These are phyloP conservation scores for Lachancea sp. DNA, from an alignment of 805 yeast species.

Conservation along the genomic window DNA sequence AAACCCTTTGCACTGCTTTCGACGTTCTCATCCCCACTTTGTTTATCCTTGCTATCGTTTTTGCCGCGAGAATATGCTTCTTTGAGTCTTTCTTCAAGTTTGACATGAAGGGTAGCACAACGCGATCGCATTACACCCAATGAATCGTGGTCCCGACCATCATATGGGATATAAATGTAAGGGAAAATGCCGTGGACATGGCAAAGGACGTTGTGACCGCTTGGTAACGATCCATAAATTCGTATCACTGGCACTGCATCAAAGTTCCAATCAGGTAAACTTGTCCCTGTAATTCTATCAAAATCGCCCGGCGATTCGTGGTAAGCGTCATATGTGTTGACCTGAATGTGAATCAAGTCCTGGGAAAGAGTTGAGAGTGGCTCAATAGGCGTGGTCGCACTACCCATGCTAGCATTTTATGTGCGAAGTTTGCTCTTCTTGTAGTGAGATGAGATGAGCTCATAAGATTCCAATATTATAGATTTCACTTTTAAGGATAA, in stretches of 20 bases:
- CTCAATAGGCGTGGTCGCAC: constrained; percentile 12
- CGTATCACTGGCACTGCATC: constrained; percentile 67
- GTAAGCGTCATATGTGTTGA: constrained; percentile 62
- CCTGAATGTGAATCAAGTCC: constrained; percentile 41
- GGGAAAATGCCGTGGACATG: constrained; percentile 87
- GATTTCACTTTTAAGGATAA: too few species aligned
- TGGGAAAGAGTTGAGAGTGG: constrained; percentile 12
- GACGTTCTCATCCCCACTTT: neutral
- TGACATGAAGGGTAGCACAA: constrained; percentile 36
- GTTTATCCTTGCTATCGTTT: neutral
- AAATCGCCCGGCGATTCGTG: constrained; percentile 47
- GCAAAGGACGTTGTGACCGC: constrained; percentile 52
- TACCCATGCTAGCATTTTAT: constrained; percentile 13
- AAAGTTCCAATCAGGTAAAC: constrained; percentile 31
- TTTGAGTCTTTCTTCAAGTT: constrained; percentile 40
- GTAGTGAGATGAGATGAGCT: too few species aligned
- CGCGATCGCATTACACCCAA: constrained; percentile 27
- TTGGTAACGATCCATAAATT: constrained; percentile 62
- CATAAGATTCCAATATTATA: too few species aligned
- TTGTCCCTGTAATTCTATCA: constrained; percentile 40
- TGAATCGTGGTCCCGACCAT: constrained; percentile 33
- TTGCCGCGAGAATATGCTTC: constrained; percentile 34
- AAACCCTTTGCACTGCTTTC: constrained; percentile 6
- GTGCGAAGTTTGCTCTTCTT: neutral
- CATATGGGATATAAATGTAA: constrained; percentile 63